Conservation (phyloP, 2,329 filamentous ascomycete genomes). For the Alternaria sp. region DNA sequence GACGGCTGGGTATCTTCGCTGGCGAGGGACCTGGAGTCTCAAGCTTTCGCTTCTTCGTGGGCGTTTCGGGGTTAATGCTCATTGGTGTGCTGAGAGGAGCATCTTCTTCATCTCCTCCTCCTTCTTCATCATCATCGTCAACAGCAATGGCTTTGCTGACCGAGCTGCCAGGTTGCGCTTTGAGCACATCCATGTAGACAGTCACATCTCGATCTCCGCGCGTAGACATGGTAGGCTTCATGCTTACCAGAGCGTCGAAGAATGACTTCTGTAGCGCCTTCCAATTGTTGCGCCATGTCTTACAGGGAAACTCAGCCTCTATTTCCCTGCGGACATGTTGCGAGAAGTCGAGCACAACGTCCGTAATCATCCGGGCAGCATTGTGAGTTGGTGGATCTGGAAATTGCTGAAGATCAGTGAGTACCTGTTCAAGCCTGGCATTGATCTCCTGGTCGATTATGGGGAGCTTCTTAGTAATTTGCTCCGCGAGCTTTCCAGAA, state of each 20-base stretch:
- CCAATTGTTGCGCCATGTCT: conserved; percentile 57
- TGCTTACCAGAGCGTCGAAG: conserved; percentile 49
- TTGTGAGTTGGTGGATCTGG: conserved; percentile 73
- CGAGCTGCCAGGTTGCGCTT: conserved; percentile 17
- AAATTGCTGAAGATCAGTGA: conserved; percentile 62
- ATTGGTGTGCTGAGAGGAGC: neutral
- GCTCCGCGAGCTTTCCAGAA: conserved; percentile 58
- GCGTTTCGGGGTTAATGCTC: conserved; percentile 19
- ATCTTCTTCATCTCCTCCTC: neutral
- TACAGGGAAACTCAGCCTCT: conserved; percentile 56
- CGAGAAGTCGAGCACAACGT: conserved; percentile 67
- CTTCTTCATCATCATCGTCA: conserved; percentile 2
- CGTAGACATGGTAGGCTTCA: conserved; percentile 39
- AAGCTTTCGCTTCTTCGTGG: conserved; percentile 47
- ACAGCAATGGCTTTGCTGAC: conserved; percentile 23
- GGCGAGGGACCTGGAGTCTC: conserved; percentile 12
- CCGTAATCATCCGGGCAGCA: conserved; percentile 71
- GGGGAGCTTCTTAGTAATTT: conserved; percentile 54
- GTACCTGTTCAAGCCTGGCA: conserved; percentile 60
- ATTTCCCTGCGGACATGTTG: conserved; percentile 63
- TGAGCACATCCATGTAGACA: conserved; percentile 14
- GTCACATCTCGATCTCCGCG: conserved; percentile 22
- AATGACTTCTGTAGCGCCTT: conserved; percentile 61
- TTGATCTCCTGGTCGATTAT: conserved; percentile 56
- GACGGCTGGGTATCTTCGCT: conserved; percentile 1